A percentile compares a stretch with the other conserved stretches of the same genome.
These are phyloP conservation scores for Cladosporium cucumerinum DNA, from an alignment of 2,329 filamentous ascomycete species.

Conservation along the genomic window DNA sequence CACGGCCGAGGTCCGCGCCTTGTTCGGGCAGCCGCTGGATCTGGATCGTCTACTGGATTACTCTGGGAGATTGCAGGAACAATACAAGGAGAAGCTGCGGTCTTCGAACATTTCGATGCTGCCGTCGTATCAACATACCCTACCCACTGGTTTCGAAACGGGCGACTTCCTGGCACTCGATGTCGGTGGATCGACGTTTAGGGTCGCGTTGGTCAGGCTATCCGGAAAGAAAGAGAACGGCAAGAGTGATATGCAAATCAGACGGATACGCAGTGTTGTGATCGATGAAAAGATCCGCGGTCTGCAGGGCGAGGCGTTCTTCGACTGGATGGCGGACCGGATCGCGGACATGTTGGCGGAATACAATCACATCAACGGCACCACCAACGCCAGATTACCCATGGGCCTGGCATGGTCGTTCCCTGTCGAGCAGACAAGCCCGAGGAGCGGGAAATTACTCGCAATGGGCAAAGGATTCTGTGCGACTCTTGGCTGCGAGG, in stretches of 20 bases:
- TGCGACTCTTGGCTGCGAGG: conserved; percentile 57
- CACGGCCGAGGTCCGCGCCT: conserved; percentile 41
- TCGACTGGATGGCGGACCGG: conserved; percentile 63
- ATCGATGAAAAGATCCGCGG: conserved; percentile 57
- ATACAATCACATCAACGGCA: conserved; percentile 37
- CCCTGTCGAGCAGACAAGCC: conserved; percentile 62
- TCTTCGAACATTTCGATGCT: conserved; percentile 61
- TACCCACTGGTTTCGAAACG: conserved; percentile 57
- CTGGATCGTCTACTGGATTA: conserved; percentile 42
- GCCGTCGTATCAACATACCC: conserved; percentile 60
- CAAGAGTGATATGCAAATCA: conserved; percentile 49
- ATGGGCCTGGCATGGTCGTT: conserved; percentile 67
- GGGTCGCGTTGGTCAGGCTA: conserved; percentile 59
- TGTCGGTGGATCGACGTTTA: conserved; percentile 64
- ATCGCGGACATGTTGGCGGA: conserved; percentile 54
- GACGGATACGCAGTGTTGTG: conserved; percentile 51
- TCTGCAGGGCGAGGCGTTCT: conserved; percentile 56
- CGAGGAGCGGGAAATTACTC: conserved; percentile 54
- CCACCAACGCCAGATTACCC: conserved; percentile 41
- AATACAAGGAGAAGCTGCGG: conserved; percentile 55
- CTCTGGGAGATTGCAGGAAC: conserved; percentile 45
- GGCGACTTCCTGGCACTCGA: conserved; percentile 62
- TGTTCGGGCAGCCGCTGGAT: conserved; percentile 45
- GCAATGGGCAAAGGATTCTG: conserved; percentile 65
- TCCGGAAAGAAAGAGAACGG: conserved; percentile 44